phyloP scores from a whole-genome alignment of 2,329 filamentous ascomycete species.

The Arachnomyces sp. region DNA sequence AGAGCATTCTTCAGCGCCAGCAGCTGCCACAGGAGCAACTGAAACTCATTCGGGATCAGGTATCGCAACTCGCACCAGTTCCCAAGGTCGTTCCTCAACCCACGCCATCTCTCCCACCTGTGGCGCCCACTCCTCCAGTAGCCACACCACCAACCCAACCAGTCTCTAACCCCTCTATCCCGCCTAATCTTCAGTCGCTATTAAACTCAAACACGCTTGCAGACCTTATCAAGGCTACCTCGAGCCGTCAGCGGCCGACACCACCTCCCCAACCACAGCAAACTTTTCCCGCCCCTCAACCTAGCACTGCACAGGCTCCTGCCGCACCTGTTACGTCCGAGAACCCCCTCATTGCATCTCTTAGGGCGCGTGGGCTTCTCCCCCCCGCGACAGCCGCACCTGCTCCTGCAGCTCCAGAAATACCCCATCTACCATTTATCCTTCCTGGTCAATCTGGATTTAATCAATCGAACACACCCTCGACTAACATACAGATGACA shows the following conservation, averaged over 20 bases:
- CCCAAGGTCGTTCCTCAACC: constrained; percentile 28
- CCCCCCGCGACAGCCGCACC: constrained; percentile 40
- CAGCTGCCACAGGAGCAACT: constrained; percentile 74
- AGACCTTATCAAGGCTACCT: constrained; percentile 38
- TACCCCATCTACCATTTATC: constrained; percentile 36
- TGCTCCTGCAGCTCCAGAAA: constrained; percentile 29
- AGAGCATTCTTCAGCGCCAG: constrained; percentile 69
- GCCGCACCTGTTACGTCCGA: constrained; percentile 41
- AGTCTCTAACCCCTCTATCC: constrained; percentile 18
- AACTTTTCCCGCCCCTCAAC: constrained; percentile 39
- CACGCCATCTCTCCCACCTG: constrained; percentile 8
- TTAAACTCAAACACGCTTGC: constrained; percentile 38
- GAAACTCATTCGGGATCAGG: constrained; percentile 75
- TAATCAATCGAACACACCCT: constrained; percentile 16
- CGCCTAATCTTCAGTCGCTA: constrained; percentile 23
- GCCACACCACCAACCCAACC: constrained; percentile 4
- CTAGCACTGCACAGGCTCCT: constrained; percentile 32
- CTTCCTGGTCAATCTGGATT: constrained; percentile 30
- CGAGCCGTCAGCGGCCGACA: constrained; percentile 31
- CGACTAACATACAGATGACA: constrained; percentile 47
- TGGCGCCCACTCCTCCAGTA: constrained; percentile 2
- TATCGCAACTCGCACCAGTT: constrained; percentile 61
- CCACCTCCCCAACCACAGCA: constrained; percentile 42
- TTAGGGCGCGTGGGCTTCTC: constrained; percentile 62
- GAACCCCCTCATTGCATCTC: constrained; percentile 57